Conservation (phyloP, 805 yeast species). For the Isabelozyma gotoi region DNA sequence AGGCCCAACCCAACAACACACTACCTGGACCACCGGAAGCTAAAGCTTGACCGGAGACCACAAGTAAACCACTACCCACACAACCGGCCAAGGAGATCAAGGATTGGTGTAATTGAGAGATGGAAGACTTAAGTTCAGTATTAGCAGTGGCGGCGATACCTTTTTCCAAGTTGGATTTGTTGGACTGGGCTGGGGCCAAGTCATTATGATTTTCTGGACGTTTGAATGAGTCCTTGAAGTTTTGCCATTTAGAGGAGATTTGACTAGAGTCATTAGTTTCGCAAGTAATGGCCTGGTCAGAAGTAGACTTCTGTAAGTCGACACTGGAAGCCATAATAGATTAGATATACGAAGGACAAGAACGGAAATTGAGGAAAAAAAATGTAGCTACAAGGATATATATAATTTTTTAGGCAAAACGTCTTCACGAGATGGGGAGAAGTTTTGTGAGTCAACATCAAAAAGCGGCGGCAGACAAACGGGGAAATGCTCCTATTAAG, state of each 20-base stretch:
- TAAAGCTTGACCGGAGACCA: conserved; percentile 39
- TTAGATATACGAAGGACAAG: background rate
- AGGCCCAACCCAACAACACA: conserved; percentile 38
- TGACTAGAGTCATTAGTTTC: background rate
- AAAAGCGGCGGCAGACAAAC: background rate
- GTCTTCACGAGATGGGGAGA: background rate
- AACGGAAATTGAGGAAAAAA: too few species aligned
- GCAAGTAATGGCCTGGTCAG: background rate
- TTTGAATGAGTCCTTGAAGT: conserved; percentile 28
- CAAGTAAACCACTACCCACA: conserved; percentile 42
- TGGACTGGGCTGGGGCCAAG: conserved; percentile 4
- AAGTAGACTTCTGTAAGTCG: background rate
- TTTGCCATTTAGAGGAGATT: conserved; percentile 16
- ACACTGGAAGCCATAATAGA: background rate
- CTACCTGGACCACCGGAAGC: conserved; percentile 34
- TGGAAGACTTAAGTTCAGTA: conserved; percentile 13
- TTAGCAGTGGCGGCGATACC: conserved; percentile 6
- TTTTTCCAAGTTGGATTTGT: conserved; percentile 1
- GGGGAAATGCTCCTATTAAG: background rate
- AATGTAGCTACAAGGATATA: background rate
- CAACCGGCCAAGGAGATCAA: conserved; percentile 44
- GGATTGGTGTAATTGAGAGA: conserved; percentile 10
- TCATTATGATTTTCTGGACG: conserved; percentile 17
- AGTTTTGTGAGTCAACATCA: background rate
- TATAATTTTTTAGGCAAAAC: background rate